These are phyloP conservation scores for Rhodotorula paludigena DNA, from an alignment of 768 basidiomycete genomes.

Conservation along the genomic window DNA sequence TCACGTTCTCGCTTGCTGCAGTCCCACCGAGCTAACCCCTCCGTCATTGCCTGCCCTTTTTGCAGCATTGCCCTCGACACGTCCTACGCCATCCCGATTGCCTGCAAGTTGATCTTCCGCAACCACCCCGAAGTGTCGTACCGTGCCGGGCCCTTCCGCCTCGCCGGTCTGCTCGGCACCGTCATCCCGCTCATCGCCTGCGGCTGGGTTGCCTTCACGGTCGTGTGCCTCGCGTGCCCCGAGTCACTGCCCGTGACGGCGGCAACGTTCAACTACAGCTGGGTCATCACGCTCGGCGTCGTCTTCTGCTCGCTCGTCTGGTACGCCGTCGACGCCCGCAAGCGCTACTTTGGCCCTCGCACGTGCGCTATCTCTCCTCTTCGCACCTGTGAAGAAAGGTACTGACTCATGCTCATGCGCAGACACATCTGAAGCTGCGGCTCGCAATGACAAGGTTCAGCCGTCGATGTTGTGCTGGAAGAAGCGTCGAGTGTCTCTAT, in stretches of 20 bases:
- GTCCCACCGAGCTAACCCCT: neutral
- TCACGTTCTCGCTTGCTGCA: no score
- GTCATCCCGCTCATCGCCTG: conserved; percentile 34
- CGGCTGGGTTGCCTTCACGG: conserved; percentile 44
- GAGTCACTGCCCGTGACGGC: conserved; percentile 38
- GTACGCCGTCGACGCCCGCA: conserved; percentile 44
- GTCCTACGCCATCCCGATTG: conserved; percentile 29
- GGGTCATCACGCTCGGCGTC: conserved; percentile 42
- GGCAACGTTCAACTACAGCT: conserved; percentile 42
- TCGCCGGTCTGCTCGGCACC: conserved; percentile 30
- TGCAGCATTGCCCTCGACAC: conserved; percentile 27
- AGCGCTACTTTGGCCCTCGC: conserved; percentile 44
- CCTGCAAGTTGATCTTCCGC: conserved; percentile 37
- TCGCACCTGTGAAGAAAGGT: no score
- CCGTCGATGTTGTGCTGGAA: no score
- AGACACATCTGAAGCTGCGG: no score
- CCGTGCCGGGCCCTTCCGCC: conserved; percentile 42
- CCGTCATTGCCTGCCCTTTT: no score
- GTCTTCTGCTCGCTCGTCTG: conserved; percentile 42
- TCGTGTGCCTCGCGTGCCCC: conserved; percentile 45
- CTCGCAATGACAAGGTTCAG: no score
- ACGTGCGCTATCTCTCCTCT: neutral
- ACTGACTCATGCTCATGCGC: no score
- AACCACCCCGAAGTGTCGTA: conserved; percentile 39
- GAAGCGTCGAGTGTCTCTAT: no score